phyloP scores from a whole-genome alignment of 805 yeast species.

The Ogataea paradorogensis region DNA sequence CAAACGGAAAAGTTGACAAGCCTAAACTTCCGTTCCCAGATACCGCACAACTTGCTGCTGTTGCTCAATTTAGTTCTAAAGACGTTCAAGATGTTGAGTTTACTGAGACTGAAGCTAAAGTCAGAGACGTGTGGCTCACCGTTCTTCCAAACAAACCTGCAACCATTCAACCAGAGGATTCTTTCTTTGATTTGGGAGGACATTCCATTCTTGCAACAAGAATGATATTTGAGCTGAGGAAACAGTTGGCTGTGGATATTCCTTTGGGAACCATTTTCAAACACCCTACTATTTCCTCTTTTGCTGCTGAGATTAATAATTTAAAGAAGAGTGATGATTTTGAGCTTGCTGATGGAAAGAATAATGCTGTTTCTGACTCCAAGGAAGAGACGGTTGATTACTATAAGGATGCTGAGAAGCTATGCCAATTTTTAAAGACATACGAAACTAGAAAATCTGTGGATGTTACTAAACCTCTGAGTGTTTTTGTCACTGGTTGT shows the following conservation, averaged over 20 bases:
- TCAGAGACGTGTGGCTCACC: conserved; percentile 80
- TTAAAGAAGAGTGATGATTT: conserved; percentile 50
- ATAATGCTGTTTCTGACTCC: conserved; percentile 27
- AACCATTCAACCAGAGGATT: conserved; percentile 70
- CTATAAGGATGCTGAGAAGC: conserved; percentile 68
- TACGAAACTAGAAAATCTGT: conserved; percentile 43
- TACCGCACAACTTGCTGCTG: conserved; percentile 76
- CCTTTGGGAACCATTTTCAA: conserved; percentile 91
- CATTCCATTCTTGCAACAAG: conserved; percentile 96
- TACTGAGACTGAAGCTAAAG: conserved; percentile 59
- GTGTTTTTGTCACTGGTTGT: conserved; percentile 86
- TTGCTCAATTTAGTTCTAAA: conserved; percentile 50
- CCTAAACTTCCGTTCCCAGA: conserved; percentile 96
- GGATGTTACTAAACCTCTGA: conserved; percentile 26
- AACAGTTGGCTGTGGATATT: conserved; percentile 70
- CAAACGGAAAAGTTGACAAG: conserved; percentile 97
- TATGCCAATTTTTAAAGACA: conserved; percentile 40
- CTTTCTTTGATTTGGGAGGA: conserved; percentile 97
- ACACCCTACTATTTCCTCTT: conserved; percentile 77
- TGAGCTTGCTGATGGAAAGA: conserved; percentile 37
- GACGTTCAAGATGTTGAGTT: conserved; percentile 51
- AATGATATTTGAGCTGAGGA: conserved; percentile 90
- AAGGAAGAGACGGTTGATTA: conserved; percentile 44
- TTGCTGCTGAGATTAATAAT: conserved; percentile 69
- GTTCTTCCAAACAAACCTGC: conserved; percentile 86